A percentile compares a stretch with the other conserved stretches of the same genome.
These are phyloP conservation scores for Mangifera indica DNA, from an alignment of 345 rosid genomes.

Conservation along the genomic window DNA sequence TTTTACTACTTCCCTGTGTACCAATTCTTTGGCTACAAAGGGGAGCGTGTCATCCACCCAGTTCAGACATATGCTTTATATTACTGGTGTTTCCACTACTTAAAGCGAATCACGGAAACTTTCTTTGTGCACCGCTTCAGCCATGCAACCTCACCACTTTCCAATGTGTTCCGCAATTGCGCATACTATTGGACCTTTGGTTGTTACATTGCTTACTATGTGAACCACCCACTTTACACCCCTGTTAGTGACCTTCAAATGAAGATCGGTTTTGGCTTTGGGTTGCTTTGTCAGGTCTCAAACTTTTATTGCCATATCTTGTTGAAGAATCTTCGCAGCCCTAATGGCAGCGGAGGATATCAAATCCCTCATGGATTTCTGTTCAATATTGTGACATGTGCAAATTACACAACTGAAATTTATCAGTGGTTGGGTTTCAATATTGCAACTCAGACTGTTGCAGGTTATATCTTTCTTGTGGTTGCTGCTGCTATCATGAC, in stretches of 20 bases:
- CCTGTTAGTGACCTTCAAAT: slow-evolving; percentile 84
- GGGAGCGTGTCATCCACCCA: slow-evolving; percentile 61
- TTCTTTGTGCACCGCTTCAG: slow-evolving; percentile 91
- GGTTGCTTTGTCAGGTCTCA: slow-evolving; percentile 70
- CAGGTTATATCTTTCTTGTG: slow-evolving; percentile 78
- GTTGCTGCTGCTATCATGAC: slow-evolving; percentile 89
- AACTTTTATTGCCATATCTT: slow-evolving; percentile 90
- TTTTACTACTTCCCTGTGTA: slow-evolving; percentile 91
- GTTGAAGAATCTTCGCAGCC: slow-evolving; percentile 73
- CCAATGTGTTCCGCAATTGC: slow-evolving; percentile 92
- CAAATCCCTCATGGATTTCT: slow-evolving; percentile 92
- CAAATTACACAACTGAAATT: slow-evolving; percentile 95
- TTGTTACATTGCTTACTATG: slow-evolving; percentile 77
- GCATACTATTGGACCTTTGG: slow-evolving; percentile 96
- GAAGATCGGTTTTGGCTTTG: slow-evolving; percentile 91
- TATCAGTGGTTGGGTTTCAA: slow-evolving; percentile 99
- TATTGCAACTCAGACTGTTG: slow-evolving; percentile 87
- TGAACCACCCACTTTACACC: slow-evolving; percentile 93
- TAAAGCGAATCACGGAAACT: slow-evolving; percentile 91
- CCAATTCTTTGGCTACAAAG: slow-evolving; percentile 66
- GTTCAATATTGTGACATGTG: slow-evolving; percentile 92
- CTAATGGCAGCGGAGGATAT: slow-evolving; percentile 74
- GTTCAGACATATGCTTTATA: slow-evolving; percentile 92
- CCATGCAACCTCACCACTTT: slow-evolving; percentile 90
- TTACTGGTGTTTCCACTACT: slow-evolving; percentile 96